These are phyloP conservation scores for Epithele typhae DNA, from an alignment of 768 basidiomycete genomes.

Conservation along the genomic window DNA sequence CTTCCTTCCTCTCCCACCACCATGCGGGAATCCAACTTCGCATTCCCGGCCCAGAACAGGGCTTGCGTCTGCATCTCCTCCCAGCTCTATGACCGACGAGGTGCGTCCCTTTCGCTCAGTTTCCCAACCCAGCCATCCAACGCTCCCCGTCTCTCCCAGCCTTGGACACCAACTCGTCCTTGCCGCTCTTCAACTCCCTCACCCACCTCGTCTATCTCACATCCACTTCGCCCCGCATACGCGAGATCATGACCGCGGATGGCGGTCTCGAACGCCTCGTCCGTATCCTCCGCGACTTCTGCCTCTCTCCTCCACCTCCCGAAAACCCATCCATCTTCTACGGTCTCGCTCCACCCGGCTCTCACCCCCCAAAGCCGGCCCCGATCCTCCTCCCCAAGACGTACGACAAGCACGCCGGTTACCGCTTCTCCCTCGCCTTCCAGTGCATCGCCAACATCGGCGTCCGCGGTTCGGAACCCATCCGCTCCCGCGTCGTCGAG, in stretches of 20 bases:
- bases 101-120: conserved; percentile 40
- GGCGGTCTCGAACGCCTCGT: conserved; percentile 96
- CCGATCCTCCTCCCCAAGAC: conserved; percentile 64
- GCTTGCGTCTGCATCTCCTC: conserved; percentile 93
- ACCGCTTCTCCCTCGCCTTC: conserved; percentile 89
- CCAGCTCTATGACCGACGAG: conserved; percentile 91
- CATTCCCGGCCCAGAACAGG: conserved; percentile 91
- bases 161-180: conserved; percentile 50
- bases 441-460: conserved; percentile 98
- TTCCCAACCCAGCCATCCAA: too few species aligned
- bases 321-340: conserved; percentile 75
- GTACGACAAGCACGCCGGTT: conserved; percentile 82
- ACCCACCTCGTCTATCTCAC: conserved; percentile 96
- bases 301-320: conserved; percentile 75
- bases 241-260: conserved; percentile 97
- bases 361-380: conserved; percentile 47
- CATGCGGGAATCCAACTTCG: conserved; percentile 96
- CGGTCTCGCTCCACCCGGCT: conserved; percentile 65
- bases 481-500: conserved; percentile 88
- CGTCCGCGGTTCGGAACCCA: conserved; percentile 89
- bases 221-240: conserved; percentile 93
- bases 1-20: conserved; percentile 2
- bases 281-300: conserved; percentile 85
- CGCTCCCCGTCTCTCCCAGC: conserved; percentile 24
- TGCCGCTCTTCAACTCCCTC: conserved; percentile 87